A percentile compares a stretch with the other conserved stretches of the same genome.
Conservation (phyloP, 192 early-diverging fungal genomes). For the Coemansia sp. region DNA sequence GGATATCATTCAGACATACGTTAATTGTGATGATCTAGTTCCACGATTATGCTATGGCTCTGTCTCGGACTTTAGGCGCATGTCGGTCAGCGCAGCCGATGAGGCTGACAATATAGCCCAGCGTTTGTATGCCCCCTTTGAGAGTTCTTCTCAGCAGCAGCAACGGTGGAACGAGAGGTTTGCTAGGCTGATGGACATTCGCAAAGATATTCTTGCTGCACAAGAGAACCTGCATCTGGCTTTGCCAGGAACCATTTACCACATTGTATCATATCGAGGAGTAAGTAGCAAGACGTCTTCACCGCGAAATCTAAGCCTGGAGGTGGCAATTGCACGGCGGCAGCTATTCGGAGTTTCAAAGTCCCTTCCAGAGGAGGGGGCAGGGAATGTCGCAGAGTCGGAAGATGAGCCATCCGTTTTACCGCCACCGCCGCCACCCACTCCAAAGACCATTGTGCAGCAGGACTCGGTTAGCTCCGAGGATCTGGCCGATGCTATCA, state of each 20-base stretch:
- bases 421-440: conserved; percentile 33
- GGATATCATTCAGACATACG: conserved; percentile 62
- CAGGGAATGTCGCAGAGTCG: not conserved
- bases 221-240: conserved; percentile 48
- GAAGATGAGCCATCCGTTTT: not conserved
- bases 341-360: conserved; percentile 32
- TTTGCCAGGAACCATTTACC: conserved; percentile 48
- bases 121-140: conserved; percentile 51
- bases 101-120: conserved; percentile 54
- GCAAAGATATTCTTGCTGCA: conserved; percentile 28
- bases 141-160: conserved; percentile 32
- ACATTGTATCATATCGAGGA: conserved; percentile 41
- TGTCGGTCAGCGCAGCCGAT: conserved; percentile 60
- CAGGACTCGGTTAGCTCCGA: conserved; percentile 33
- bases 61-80: conserved; percentile 59
- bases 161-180: conserved; percentile 51
- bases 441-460: conserved; percentile 41
- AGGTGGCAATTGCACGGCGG: conserved; percentile 39
- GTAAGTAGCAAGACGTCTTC: conserved; percentile 10
- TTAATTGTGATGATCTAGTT: conserved; percentile 64
- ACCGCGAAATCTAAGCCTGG: conserved; percentile 22
- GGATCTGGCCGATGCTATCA: conserved; percentile 46
- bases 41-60: conserved; percentile 66
- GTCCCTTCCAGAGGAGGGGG: not conserved
- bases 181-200: conserved; percentile 32